Evolutionary conservation across 495 filamentous ascomycete genomes (phyloP), one percentile per base, ranked within the genome.

Genomic region (Podospora tetraspora): DNA sequence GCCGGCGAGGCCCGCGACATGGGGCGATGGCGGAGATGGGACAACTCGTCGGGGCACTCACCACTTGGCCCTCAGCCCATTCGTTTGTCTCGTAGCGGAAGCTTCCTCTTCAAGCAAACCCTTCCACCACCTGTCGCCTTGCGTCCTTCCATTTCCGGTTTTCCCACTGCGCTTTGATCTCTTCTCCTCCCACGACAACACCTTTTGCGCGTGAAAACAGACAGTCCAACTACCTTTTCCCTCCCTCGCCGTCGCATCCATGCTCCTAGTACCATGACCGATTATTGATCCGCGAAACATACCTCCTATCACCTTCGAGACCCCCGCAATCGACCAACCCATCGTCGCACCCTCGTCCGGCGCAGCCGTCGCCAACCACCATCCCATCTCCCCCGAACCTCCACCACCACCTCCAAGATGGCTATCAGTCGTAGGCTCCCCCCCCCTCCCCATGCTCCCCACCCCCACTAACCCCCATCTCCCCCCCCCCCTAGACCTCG

Each of bases 401-500:
- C 19, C 1, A 52, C 19, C 43, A 52, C 43, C 16, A 32, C 29
- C 13, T 19, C n/a, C 68, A 72, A 61, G 30, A 72, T 72, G 70
- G 69, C 64, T 8, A 62, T 67, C 61, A 70, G 68, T 64, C 68
- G 70, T 72, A 68, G 58, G 70, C 13, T 11, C 16, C 29, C 16
- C 3, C 29, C n/a, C 24, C 21, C 30, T 10, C 3, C 23, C 7
- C 8, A 21, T 21, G 1, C 10, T 21, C 5, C n/a, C 34, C 12
- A 16, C 21, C 21, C 22, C 16, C 57, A 13, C 30, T 23, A 64
- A 57, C 23, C 23, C 24, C 34, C 34, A 30, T 0, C 34, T 7
- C 52, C 1, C n/a, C 25, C 29, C 1, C 13, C 25, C 29, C 1
- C 13, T 12, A 84, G 79, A 80, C 66, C 69, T 73, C 32, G 67